Evolutionary conservation across 176 grass and related monocot genomes (phyloP).

Genomic region (Raddia guianensis): DNA sequence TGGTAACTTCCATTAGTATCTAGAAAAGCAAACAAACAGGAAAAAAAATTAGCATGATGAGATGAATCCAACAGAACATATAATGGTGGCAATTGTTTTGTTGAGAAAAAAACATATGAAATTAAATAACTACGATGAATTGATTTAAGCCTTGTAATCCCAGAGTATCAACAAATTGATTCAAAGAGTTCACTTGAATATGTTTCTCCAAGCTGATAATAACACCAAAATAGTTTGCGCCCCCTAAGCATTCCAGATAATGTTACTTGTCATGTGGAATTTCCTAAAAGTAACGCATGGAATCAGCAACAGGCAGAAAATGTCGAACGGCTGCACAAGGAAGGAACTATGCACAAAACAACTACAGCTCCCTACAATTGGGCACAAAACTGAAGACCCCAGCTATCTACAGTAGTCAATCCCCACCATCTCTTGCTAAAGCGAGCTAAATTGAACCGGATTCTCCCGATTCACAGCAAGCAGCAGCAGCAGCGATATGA

Average conservation of each 20-base stretch:
- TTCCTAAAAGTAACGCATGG: neutral
- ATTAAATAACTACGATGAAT: neutral
- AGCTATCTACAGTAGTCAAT: neutral
- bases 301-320: neutral
- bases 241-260: neutral
- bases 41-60: conserved; percentile 29
- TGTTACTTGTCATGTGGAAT: conserved; percentile 2
- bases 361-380: neutral
- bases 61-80: neutral
- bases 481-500: neutral
- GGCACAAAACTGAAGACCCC: neutral
- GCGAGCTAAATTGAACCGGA: conserved; percentile 8
- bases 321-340: neutral
- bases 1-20: conserved; percentile 64
- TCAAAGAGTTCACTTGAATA: neutral
- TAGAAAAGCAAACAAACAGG: conserved; percentile 41
- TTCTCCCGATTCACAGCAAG: neutral
- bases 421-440: neutral
- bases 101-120: neutral
- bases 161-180: conserved; percentile 7
- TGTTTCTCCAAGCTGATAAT: neutral
- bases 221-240: neutral
- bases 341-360: neutral
- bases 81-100: neutral
- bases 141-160: conserved; percentile 26